Conservation (phyloP, 169 alveolate genomes). For the Theileria parva region DNA sequence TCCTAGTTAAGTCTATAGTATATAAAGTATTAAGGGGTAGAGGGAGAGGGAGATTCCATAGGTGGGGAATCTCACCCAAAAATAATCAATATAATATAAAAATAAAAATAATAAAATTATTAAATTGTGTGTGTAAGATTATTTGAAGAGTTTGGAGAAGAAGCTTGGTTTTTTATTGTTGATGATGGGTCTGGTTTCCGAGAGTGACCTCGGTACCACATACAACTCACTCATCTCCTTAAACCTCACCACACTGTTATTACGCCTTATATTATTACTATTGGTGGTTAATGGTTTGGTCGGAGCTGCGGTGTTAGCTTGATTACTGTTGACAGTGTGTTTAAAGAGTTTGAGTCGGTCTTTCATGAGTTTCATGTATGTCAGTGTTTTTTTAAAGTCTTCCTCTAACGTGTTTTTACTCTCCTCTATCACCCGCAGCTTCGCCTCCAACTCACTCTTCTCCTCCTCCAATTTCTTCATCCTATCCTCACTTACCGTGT, state of each 20-base stretch:
- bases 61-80: too few species aligned
- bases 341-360: constrained; percentile 36
- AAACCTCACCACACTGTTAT: constrained; percentile 33
- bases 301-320: not conserved
- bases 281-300: not conserved
- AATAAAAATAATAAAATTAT: too few species aligned
- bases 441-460: constrained; percentile 15
- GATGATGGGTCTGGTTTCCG: not conserved
- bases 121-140: not conserved
- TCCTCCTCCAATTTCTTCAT: not conserved
- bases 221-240: constrained; percentile 23
- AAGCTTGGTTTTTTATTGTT: not conserved
- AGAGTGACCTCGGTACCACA: constrained; percentile 9
- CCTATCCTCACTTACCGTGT: not conserved
- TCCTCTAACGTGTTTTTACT: constrained; percentile 51
- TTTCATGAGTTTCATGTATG: constrained; percentile 60
- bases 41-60: too few species aligned
- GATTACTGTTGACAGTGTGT: not conserved
- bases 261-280: constrained; percentile 1
- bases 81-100: too few species aligned
- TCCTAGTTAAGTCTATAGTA: not conserved
- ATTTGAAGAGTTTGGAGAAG: not conserved
- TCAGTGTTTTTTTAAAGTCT: constrained; percentile 53
- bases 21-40: not conserved
- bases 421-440: constrained; percentile 28